These are phyloP conservation scores for Cornus florida DNA, from an alignment of 148 eudicot species.

Conservation along the genomic window DNA sequence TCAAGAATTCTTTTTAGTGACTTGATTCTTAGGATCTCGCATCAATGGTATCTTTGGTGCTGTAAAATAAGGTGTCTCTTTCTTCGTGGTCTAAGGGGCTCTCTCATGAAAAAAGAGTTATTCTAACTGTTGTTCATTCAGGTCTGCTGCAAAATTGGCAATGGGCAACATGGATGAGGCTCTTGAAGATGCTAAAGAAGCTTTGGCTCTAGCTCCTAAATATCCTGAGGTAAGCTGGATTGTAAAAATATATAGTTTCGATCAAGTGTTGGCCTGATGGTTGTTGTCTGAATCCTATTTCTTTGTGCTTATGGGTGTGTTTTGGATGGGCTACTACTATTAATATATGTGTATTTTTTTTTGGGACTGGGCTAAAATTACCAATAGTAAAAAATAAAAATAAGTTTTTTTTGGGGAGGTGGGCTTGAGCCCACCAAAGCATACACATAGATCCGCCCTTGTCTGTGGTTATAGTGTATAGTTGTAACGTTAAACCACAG, in stretches of 20 bases:
- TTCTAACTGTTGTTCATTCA: constrained; percentile 19
- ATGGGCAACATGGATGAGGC: constrained; percentile 59
- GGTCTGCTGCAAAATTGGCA: constrained; percentile 61
- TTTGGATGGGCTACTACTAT: no score
- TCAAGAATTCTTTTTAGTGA: neutral
- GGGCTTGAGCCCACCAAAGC: no score
- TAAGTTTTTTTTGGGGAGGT: no score
- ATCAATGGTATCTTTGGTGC: neutral
- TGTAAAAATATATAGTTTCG: neutral
- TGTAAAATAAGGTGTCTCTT: neutral
- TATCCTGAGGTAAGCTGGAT: constrained; percentile 58
- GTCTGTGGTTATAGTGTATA: no score
- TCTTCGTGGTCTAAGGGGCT: neutral
- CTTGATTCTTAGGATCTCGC: neutral
- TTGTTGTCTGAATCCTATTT: no score
- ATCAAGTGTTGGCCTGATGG: neutral
- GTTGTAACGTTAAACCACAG: no score
- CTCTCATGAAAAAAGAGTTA: neutral
- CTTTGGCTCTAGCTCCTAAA: constrained; percentile 51
- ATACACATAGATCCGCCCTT: no score
- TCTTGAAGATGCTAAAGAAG: constrained; percentile 74
- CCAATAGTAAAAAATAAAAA: no score
- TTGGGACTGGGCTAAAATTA: no score
- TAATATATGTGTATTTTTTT: no score
- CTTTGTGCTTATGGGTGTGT: no score